Percentiles rank a stretch among this genome's conserved stretches.
phyloP scores from a whole-genome alignment of 768 basidiomycete genomes.

The Auricularia sp. region DNA sequence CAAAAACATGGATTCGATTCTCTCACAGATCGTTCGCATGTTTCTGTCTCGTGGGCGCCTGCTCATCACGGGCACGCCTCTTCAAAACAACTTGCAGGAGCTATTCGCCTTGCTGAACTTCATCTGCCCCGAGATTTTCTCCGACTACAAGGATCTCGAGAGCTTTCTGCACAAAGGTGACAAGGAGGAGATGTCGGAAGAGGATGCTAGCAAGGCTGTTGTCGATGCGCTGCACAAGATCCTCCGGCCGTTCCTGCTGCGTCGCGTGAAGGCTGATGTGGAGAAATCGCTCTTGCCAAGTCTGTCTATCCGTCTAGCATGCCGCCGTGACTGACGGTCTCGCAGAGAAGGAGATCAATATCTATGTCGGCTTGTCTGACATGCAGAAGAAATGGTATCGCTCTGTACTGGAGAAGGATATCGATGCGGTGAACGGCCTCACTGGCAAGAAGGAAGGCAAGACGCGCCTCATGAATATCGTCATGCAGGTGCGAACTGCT shows the following conservation, averaged over 20 bases:
- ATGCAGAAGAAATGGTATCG: conserved; percentile 99
- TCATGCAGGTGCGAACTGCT: conserved; percentile 62
- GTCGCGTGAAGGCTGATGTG: conserved; percentile 92
- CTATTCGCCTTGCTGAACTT: conserved; percentile 88
- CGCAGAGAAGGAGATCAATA: conserved; percentile 94
- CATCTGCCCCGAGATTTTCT: conserved; percentile 94
- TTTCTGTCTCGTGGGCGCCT: conserved; percentile 84
- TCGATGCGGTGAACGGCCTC: conserved; percentile 93
- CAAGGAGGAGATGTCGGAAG: conserved; percentile 47
- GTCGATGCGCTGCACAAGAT: conserved; percentile 98
- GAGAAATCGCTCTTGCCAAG: conserved; percentile 93
- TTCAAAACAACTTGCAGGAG: conserved; percentile 96
- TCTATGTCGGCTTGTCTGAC: conserved; percentile 91
- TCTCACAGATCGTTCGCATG: conserved; percentile 86
- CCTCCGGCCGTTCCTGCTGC: conserved; percentile 83
- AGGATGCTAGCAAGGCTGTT: conserved; percentile 82
- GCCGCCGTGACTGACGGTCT: neutral
- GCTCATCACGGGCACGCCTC: conserved; percentile 91
- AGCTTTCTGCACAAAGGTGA: conserved; percentile 89
- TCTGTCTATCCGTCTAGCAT: conserved; percentile 14
- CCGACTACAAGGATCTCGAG: conserved; percentile 83
- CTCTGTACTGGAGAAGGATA: conserved; percentile 91
- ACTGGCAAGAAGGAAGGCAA: conserved; percentile 99
- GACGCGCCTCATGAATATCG: conserved; percentile 95
- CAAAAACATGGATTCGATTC: conserved; percentile 95